These are phyloP conservation scores for Aspergillus biplanus DNA, from an alignment of 495 filamentous ascomycete genomes.

Conservation along the genomic window DNA sequence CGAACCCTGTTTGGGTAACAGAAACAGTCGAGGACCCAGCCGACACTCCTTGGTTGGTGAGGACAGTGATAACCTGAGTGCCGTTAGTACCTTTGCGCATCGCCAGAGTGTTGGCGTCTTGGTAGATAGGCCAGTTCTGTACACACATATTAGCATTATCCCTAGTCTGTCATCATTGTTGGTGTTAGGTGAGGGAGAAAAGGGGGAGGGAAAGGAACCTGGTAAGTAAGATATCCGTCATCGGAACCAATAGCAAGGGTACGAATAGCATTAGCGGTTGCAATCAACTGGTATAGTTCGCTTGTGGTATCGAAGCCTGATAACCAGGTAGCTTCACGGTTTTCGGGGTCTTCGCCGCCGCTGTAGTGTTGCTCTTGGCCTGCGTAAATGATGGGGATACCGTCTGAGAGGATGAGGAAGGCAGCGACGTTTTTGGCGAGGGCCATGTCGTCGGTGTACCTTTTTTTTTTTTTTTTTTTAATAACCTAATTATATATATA, in stretches of 20 bases:
- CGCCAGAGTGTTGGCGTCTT: conserved; percentile 58
- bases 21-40: conserved; percentile 51
- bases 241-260: conserved; percentile 55
- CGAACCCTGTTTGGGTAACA: conserved; percentile 47
- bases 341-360: conserved; percentile 64
- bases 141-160: background rate
- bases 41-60: conserved; percentile 59
- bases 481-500: too few species aligned
- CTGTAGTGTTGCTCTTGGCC: conserved; percentile 78
- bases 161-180: background rate
- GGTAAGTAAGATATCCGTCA: conserved; percentile 51
- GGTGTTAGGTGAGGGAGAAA: background rate
- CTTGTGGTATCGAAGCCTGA: conserved; percentile 58
- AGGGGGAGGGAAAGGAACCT: conserved; percentile 22
- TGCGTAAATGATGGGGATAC: conserved; percentile 66
- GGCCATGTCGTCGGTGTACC: conserved; percentile 51
- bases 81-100: conserved; percentile 65
- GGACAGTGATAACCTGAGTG: conserved; percentile 60
- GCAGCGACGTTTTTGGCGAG: conserved; percentile 71
- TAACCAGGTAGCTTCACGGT: conserved; percentile 79
- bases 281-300: conserved; percentile 63
- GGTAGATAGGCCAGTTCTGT: conserved; percentile 58
- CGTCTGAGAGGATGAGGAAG: conserved; percentile 72
- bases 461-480: conserved; percentile 29
- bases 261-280: conserved; percentile 61